A percentile compares a stretch with the other conserved stretches of the same genome.
phyloP scores from a whole-genome alignment of 1,284 basidiomycete genomes.

The Mycosarcoma maydis region DNA sequence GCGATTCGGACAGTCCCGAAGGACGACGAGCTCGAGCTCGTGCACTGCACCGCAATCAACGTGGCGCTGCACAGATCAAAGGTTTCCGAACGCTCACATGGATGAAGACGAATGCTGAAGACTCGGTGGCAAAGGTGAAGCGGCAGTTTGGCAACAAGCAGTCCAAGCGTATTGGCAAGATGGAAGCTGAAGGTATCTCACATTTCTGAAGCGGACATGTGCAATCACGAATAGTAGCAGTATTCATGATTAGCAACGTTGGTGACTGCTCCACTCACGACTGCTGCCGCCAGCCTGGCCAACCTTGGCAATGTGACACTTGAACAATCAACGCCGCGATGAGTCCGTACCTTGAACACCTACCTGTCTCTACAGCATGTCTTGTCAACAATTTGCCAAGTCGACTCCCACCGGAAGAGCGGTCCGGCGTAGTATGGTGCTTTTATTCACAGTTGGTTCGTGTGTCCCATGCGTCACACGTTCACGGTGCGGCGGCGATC shows the following conservation, averaged over 20 bases:
- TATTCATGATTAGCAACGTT: too few relatives aligned
- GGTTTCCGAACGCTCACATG: constrained; percentile 54
- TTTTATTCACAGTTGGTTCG: neutral
- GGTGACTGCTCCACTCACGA: too few relatives aligned
- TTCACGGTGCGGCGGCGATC: constrained; percentile 9
- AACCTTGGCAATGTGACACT: too few relatives aligned
- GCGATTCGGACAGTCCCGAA: constrained; percentile 40
- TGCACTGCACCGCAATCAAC: constrained; percentile 53
- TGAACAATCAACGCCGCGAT: too few relatives aligned
- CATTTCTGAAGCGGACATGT: constrained; percentile 39
- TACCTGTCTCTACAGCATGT: too few relatives aligned
- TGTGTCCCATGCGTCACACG: too few relatives aligned
- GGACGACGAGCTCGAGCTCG: constrained; percentile 32
- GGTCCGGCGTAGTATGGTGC: constrained; percentile 29
- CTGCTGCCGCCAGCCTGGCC: too few relatives aligned
- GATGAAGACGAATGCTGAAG: constrained; percentile 59
- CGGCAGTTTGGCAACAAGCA: constrained; percentile 44
- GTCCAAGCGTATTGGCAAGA: constrained; percentile 52
- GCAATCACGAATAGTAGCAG: too few relatives aligned
- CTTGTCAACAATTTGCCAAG: too few relatives aligned
- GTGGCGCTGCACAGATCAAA: constrained; percentile 60
- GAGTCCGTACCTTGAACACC: too few relatives aligned
- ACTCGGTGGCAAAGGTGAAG: constrained; percentile 39
- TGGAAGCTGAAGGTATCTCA: constrained; percentile 61
- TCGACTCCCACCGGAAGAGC: constrained; percentile 5